Conservation (phyloP, 805 yeast genomes). For the Candida montana region DNA sequence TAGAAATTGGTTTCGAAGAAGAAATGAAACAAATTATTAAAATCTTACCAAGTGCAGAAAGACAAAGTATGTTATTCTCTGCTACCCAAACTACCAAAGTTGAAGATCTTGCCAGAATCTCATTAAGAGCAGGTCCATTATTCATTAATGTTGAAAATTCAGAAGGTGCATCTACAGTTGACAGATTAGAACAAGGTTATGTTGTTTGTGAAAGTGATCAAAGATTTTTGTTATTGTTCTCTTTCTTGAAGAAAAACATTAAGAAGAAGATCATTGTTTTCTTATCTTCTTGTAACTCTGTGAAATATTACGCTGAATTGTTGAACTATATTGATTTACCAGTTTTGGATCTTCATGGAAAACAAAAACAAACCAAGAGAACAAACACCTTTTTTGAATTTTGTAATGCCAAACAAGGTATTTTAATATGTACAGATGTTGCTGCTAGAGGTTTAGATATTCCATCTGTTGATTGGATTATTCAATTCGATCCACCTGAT, state of each 20-base stretch:
- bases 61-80: constrained; percentile 97
- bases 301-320: constrained; percentile 91
- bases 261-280: constrained; percentile 93
- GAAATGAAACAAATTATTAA: constrained; percentile 97
- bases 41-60: constrained; percentile 84
- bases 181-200: constrained; percentile 96
- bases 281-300: constrained; percentile 94
- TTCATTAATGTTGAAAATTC: constrained; percentile 91
- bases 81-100: constrained; percentile 99
- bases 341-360: constrained; percentile 93
- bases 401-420: constrained; percentile 94
- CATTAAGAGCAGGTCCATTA: constrained; percentile 86
- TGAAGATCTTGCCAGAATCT: constrained; percentile 95
- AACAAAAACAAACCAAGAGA: constrained; percentile 97
- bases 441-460: constrained; percentile 99
- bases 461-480: constrained; percentile 98
- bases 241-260: constrained; percentile 87
- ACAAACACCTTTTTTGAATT: constrained; percentile 98
- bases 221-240: constrained; percentile 82
- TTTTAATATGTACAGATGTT: constrained; percentile 92
- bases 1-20: constrained; percentile 97
- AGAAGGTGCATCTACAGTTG: constrained; percentile 84
- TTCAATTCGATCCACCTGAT: constrained; percentile 99
- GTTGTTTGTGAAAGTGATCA: constrained; percentile 97
- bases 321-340: constrained; percentile 95